Percentiles rank a stretch among this genome's conserved stretches.
phyloP scores from a whole-genome alignment of 257 asterid genomes.

The Rauvolfia tetraphylla region DNA sequence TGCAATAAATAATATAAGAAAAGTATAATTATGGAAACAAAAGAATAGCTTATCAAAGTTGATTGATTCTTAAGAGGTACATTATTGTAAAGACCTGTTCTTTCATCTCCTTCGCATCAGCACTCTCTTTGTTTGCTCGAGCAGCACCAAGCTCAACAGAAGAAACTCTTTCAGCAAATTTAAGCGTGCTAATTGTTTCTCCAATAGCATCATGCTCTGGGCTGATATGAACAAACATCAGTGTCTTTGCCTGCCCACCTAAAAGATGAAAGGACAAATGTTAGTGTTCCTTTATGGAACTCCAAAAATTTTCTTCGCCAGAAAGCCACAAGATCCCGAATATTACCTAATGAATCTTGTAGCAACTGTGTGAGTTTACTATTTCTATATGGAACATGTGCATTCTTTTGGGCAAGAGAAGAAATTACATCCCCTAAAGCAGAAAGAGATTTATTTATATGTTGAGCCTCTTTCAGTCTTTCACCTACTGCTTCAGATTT shows the following conservation, averaged over 20 bases:
- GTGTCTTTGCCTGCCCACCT: conserved; percentile 90
- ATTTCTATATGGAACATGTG: conserved; percentile 80
- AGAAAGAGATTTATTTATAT: conserved; percentile 73
- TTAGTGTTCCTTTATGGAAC: background rate
- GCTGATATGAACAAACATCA: conserved; percentile 84
- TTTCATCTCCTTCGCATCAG: conserved; percentile 70
- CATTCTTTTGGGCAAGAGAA: conserved; percentile 68
- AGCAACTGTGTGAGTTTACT: conserved; percentile 92
- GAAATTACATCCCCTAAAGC: conserved; percentile 89
- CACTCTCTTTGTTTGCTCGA: conserved; percentile 60
- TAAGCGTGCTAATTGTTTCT: conserved; percentile 80
- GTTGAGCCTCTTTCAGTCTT: conserved; percentile 70
- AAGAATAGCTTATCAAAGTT: background rate
- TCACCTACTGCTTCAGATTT: conserved; percentile 74
- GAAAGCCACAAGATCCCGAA: conserved; percentile 1
- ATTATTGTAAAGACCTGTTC: conserved; percentile 54
- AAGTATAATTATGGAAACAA: background rate
- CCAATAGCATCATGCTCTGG: conserved; percentile 71
- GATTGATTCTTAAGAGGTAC: background rate
- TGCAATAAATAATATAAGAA: background rate
- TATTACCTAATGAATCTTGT: conserved; percentile 80
- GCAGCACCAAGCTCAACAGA: conserved; percentile 82
- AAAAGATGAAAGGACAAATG: conserved; percentile 15
- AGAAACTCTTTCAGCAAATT: conserved; percentile 90
- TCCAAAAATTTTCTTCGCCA: background rate